Conservation (phyloP, 768 basidiomycete genomes). For the Zangia roseola region DNA sequence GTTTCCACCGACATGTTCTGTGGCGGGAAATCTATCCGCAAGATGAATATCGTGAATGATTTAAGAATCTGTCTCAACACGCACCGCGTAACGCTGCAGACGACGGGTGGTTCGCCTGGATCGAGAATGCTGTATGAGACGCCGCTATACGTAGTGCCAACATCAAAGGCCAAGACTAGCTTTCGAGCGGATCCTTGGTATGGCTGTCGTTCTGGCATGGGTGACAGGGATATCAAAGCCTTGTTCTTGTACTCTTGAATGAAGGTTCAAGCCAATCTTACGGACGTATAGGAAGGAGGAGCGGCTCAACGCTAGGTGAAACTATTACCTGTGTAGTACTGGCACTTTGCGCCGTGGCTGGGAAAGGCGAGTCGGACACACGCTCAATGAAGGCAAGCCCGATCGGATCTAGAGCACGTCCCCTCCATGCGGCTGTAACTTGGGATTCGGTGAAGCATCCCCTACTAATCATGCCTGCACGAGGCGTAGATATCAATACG, state of each 20-base stretch:
- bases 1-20: slow-evolving; percentile 44
- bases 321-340: neutral
- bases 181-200: slow-evolving; percentile 42
- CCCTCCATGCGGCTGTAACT: slow-evolving; percentile 7
- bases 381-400: slow-evolving; percentile 1
- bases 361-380: slow-evolving; percentile 12
- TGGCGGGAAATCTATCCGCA: slow-evolving; percentile 43
- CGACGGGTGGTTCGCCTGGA: slow-evolving; percentile 28
- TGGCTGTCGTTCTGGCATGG: slow-evolving; percentile 33
- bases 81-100: slow-evolving; percentile 25
- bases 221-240: neutral
- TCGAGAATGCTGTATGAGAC: slow-evolving; percentile 41
- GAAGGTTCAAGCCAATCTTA: too few relatives aligned
- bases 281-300: neutral
- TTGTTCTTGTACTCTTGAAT: neutral
- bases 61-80: neutral
- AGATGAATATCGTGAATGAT: neutral
- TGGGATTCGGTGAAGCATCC: too few relatives aligned
- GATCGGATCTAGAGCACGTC: slow-evolving; percentile 9
- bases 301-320: neutral
- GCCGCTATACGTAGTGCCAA: slow-evolving; percentile 53
- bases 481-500: too few relatives aligned
- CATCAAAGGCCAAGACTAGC: slow-evolving; percentile 50
- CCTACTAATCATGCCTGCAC: too few relatives aligned
- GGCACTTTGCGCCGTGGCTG: slow-evolving; percentile 7